Evolutionary conservation across 805 yeast species (phyloP), one percentile per base, ranked within the genome.

Genomic region (Yamadazyma phyllophila): DNA sequence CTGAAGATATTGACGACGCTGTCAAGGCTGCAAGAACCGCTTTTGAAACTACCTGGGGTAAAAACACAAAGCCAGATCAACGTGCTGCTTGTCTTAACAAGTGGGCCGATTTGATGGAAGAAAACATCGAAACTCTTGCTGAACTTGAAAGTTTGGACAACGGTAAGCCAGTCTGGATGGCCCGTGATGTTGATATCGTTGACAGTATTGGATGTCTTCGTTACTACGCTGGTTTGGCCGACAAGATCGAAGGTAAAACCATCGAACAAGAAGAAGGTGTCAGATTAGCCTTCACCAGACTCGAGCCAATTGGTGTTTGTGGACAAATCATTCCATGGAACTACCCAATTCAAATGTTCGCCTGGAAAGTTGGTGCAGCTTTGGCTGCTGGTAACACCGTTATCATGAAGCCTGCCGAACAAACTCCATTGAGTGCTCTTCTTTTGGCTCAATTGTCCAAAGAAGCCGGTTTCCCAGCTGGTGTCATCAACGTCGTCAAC

Each of bases 171-270:
- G 61, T 64, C 17, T 61, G 72, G 31, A 80, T 80, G 61, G 79
- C 86, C 20, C 41, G 39, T 20, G 66, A 73, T 30, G 76, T 65
- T 47, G 95, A 87, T 58, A 75, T 87, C 35, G 73, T 71, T 14
- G 82, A 78, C 47, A 68, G 80, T 33, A 75, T 79, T 32, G 77
- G 70, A 50, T 77, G 78, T 31, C 71, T 82, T 66, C 77, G 78
- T 54, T 83, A 82, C 60, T 78, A 79, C 57, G 89, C 88, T 36
- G 92, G 94, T 17, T 80, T 82, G 77, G 85, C 89, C 42, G 88
- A 85, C 63, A 80, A 83, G 66, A 71, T 81, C 44, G 69, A 69
- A 46, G 95, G 95, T 13, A 71, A 77, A 48, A 75, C 85, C 12
- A 74, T 83, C 49, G 83, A 83, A 56, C 78, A 82, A 9, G 81